Evolutionary conservation across 768 basidiomycete species (phyloP), one percentile per base, ranked within the genome.

Genomic region (Fistulinella prunicolor): DNA sequence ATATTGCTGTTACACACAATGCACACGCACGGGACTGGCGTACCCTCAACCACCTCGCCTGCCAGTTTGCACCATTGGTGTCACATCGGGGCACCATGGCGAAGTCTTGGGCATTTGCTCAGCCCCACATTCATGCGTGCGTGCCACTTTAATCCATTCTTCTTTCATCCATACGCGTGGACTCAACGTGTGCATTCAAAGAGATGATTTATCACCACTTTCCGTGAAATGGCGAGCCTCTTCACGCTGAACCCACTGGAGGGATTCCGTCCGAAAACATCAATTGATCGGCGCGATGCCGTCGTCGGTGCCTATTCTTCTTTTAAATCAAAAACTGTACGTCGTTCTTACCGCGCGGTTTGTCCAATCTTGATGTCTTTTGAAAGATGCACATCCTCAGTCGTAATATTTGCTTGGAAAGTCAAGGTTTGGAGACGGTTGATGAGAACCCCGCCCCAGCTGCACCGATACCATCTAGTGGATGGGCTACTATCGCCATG

Each of bases 31-130:
- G 98, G 70, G 91, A 98, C 2, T 99, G 95, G 94, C 75, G 80
- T 21, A 98, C 94, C 7, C 96, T 96, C 3, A 95, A 95, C 50
- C 89, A 91, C 61, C 83, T 98, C 12, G 81, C 88, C 7, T 85
- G 96, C 57, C 94, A 98, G 68, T 99, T 99, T 62, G 94, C 95
- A 2, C 94, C 96, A 1, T 98, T 98, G 66, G 78, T 79, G 50
- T 75, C 98, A 32, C 92, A 98, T 66, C 76, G 94, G 93, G 95
- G 1, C 96, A 98, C 68, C 91, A 94, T 54, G 94, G 94, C 58
- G 91, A 96, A 43, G 89, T 96, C 1, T 64, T 88, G 24, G 88
- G 86, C 57, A 85, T 98, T 42, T 79, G 80, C 49, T 98, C 95
- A 96, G 83, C 90, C 14, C 80, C 84, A 10, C 93, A 95, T 67